Conservation (phyloP, 2,329 filamentous ascomycete species). For the Colletotrichum kahawae region DNA sequence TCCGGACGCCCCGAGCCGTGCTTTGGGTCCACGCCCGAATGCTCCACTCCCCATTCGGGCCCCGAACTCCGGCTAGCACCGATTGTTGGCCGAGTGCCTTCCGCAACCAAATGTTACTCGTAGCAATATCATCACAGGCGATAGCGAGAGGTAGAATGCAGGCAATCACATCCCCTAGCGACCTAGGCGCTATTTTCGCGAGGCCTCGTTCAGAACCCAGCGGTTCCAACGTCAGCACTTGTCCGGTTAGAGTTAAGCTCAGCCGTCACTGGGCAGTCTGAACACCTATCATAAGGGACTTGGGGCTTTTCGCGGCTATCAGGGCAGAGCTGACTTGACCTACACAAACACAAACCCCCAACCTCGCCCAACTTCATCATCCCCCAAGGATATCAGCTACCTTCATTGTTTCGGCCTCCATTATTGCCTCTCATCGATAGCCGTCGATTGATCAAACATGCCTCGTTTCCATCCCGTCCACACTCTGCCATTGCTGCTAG, state of each 20-base stretch:
- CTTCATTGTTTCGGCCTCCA: not conserved
- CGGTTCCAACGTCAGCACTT: not conserved
- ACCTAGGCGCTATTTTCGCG: not conserved
- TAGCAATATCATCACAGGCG: no score
- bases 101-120: no score
- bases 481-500: slow-evolving; percentile 31
- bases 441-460: not conserved
- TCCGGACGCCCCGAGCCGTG: not conserved
- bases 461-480: slow-evolving; percentile 14
- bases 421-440: accelerated
- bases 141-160: not conserved
- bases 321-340: not conserved
- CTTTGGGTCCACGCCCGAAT: not conserved
- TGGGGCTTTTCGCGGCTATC: not conserved
- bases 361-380: not conserved
- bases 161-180: not conserved
- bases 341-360: accelerated
- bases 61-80: not conserved
- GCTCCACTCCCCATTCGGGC: not conserved
- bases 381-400: not conserved
- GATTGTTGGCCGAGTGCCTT: not conserved
- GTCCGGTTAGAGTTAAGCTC: not conserved
- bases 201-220: not conserved
- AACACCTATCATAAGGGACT: not conserved
- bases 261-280: not conserved